phyloP scores from a whole-genome alignment of 176 grass and related monocot genomes.

The Triticum urartu region DNA sequence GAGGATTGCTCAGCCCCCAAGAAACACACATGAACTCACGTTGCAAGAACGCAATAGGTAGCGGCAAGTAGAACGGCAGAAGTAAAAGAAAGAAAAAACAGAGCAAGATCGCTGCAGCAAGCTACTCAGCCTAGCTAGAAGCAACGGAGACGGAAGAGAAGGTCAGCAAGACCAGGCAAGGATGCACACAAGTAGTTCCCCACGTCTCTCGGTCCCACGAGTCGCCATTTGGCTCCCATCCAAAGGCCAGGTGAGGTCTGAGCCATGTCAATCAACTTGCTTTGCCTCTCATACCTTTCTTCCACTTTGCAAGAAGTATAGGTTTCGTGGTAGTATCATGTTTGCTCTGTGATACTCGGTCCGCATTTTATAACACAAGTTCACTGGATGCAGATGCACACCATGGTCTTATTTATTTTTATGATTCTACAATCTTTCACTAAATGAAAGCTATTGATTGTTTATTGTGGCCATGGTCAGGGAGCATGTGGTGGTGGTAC shows the following conservation, averaged over 20 bases:
- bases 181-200: not conserved
- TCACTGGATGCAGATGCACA: not conserved
- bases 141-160: not conserved
- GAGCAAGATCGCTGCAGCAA: too few species aligned
- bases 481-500: not conserved
- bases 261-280: not conserved
- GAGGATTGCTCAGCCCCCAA: too few species aligned
- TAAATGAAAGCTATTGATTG: not conserved
- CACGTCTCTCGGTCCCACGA: not conserved
- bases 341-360: not conserved
- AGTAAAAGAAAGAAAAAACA: too few species aligned
- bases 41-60: too few species aligned
- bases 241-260: too few species aligned
- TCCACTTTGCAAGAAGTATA: not conserved
- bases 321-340: not conserved
- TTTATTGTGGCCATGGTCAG: not conserved
- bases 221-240: not conserved
- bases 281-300: not conserved
- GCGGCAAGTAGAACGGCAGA: too few species aligned
- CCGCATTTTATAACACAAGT: not conserved
- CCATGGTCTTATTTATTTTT: too few species aligned
- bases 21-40: too few species aligned
- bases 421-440: not conserved
- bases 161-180: accelerated
- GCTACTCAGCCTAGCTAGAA: not conserved